phyloP scores from a whole-genome alignment of 768 basidiomycete species.

The Naganishia kalamii region DNA sequence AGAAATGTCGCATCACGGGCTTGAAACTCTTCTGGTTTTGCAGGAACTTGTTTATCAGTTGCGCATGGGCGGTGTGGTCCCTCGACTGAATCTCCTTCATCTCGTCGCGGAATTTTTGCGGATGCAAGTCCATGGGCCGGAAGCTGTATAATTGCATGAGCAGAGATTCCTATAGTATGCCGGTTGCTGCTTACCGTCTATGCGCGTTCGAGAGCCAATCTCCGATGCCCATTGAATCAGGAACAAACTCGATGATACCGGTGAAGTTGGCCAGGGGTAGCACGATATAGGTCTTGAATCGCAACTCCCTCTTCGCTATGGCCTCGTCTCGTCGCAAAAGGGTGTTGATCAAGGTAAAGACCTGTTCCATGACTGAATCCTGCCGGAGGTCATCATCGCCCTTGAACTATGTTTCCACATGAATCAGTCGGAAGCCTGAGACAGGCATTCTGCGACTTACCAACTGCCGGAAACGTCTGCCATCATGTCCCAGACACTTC shows the following conservation, averaged over 20 bases:
- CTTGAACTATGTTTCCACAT: slow-evolving; percentile 63
- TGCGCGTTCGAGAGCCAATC: slow-evolving; percentile 64
- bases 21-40: slow-evolving; percentile 53
- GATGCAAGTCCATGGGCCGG: slow-evolving; percentile 55
- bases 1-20: slow-evolving; percentile 91
- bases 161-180: neutral
- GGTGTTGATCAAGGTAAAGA: slow-evolving; percentile 79
- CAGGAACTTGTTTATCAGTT: slow-evolving; percentile 41
- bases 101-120: slow-evolving; percentile 39
- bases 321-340: slow-evolving; percentile 68
- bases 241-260: slow-evolving; percentile 86
- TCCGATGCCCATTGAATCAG: slow-evolving; percentile 62
- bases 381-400: slow-evolving; percentile 89
- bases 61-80: slow-evolving; percentile 19
- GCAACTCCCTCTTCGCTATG: slow-evolving; percentile 65
- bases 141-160: slow-evolving; percentile 53
- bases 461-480: slow-evolving; percentile 65
- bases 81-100: slow-evolving; percentile 44
- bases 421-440: neutral
- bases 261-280: slow-evolving; percentile 72
- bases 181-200: slow-evolving; percentile 50
- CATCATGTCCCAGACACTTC: slow-evolving; percentile 62
- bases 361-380: slow-evolving; percentile 98
- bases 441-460: slow-evolving; percentile 51
- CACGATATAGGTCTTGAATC: slow-evolving; percentile 79